Evolutionary conservation across 1,139 yeast species (phyloP), one percentile per base, ranked within the genome.

Genomic region (Debaryomyces sp.): DNA sequence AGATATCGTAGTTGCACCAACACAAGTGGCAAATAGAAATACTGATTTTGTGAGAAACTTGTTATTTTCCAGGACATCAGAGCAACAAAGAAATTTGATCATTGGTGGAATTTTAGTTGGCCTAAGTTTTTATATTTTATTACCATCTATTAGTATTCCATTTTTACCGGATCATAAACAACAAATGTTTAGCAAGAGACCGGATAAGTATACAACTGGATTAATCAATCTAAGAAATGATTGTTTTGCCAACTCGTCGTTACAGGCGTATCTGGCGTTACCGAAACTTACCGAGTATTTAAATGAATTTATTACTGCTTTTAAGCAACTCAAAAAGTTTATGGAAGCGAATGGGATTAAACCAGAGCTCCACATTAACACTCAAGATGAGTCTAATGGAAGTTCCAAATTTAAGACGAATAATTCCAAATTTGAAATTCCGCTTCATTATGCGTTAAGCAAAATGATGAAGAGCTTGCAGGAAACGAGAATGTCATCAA

Each of bases 221-320:
- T 72, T 92, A 41, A 76, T 85, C 55, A 94, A 92, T 64, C 76
- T 85, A 54, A 81, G 94, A 51, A 89, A 89, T 59, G 97, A 91
- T 63, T 92, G 98, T 66, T 92, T 89, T 69, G 97, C 96, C 52
- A 92, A 94, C 61, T 82, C 96, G n/a, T 85, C 92, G 1, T 63
- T 94, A 21, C 98, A 92, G 64, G 95, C 97, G 0, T 78, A 92
- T 52, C 84, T 90, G 13, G 72, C 96, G 0, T 67, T 89, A 27
- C 86, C 91, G 0, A 76, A 77, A 0, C 65, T 91, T 45, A 82
- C 85, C 29, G 75, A 70, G 13, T 91, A 89, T 59, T 70, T 91
- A 52, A 82, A 81, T 55, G 69, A 68, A 41, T 70, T 74, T 46
- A 67, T 70, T 38, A 46, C 55, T 6, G 50, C 65, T 3, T 73